Conservation (phyloP, 768 basidiomycete species). For the Trichaptum fuscoviolaceum region DNA sequence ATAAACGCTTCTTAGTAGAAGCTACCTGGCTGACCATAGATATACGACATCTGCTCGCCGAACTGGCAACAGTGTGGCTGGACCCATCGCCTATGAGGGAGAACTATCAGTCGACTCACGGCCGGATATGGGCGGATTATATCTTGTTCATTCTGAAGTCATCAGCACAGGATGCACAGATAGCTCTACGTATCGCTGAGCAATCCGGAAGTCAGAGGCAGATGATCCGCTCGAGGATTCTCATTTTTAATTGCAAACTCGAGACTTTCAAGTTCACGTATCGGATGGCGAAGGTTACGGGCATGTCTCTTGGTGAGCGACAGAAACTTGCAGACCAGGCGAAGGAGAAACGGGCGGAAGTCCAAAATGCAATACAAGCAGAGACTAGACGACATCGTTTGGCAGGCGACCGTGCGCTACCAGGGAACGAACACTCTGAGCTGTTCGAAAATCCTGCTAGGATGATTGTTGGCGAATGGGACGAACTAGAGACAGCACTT, state of each 20-base stretch:
- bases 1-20: slow-evolving; percentile 55
- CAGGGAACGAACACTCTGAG: slow-evolving; percentile 35
- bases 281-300: slow-evolving; percentile 23
- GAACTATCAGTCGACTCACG: slow-evolving; percentile 21
- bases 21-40: slow-evolving; percentile 51
- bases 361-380: slow-evolving; percentile 1
- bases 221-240: slow-evolving; percentile 37
- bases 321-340: slow-evolving; percentile 16
- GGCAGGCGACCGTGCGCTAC: slow-evolving; percentile 11
- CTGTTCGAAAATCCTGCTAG: slow-evolving; percentile 35
- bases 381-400: slow-evolving; percentile 17
- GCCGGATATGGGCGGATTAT: slow-evolving; percentile 44
- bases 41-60: slow-evolving; percentile 45
- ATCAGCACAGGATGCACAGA: slow-evolving; percentile 41
- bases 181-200: slow-evolving; percentile 41
- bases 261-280: slow-evolving; percentile 48
- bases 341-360: slow-evolving; percentile 4
- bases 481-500: slow-evolving; percentile 33
- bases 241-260: slow-evolving; percentile 39
- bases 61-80: slow-evolving; percentile 39
- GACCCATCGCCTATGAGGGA: slow-evolving; percentile 24
- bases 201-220: slow-evolving; percentile 50
- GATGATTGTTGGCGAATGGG: slow-evolving; percentile 44
- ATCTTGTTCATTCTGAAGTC: slow-evolving; percentile 39
- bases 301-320: slow-evolving; percentile 18